Evolutionary conservation across 768 basidiomycete species (phyloP).

Genomic region (Termitomyces sp.): DNA sequence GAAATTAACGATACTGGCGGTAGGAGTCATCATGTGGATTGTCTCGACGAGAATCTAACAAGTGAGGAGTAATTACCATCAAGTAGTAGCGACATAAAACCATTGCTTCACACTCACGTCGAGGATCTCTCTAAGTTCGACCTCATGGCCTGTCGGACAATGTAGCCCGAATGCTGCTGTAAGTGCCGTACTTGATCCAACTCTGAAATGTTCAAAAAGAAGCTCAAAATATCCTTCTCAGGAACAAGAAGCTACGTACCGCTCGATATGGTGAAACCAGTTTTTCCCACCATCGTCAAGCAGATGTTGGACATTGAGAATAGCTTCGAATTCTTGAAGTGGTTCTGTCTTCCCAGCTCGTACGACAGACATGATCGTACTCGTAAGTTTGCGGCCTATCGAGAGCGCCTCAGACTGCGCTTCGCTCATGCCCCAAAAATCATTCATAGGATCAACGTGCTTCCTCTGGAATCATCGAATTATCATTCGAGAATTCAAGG

Average conservation of each 20-base stretch:
- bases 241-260: not conserved
- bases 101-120: not conserved
- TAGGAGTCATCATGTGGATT: not conserved
- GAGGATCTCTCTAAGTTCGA: not conserved
- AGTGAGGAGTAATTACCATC: not conserved
- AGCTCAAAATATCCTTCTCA: not conserved
- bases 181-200: not conserved
- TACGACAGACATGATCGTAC: not conserved
- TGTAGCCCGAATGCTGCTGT: not conserved
- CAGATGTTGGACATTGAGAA: not conserved
- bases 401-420: too few species aligned
- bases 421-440: not conserved
- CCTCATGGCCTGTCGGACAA: not conserved
- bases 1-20: not conserved
- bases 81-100: too few species aligned
- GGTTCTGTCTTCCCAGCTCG: not conserved
- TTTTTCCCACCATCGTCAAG: not conserved
- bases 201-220: not conserved
- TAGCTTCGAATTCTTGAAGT: not conserved
- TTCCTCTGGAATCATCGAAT: not conserved
- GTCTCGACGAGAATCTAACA: not conserved
- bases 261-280: not conserved
- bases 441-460: not conserved
- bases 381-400: not conserved
- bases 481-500: not conserved